Evolutionary conservation across 176 grass and related monocot species (phyloP).

Genomic region (Oryza nivara): DNA sequence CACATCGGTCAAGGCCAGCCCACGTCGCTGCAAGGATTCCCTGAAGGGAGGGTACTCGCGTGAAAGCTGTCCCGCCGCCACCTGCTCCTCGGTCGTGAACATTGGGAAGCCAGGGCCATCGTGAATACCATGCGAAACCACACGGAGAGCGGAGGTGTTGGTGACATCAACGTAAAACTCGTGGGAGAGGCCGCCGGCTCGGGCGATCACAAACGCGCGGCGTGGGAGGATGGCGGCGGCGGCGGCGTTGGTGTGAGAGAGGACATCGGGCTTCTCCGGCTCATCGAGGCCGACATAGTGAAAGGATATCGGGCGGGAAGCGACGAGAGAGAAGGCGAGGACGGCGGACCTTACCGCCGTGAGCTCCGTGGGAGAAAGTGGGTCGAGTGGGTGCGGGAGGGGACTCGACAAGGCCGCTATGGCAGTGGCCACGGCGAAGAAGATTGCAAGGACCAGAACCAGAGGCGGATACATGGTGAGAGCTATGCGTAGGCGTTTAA

Average conservation of each 20-base stretch:
- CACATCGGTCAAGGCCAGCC: slow-evolving; percentile 49
- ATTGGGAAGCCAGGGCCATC: slow-evolving; percentile 50
- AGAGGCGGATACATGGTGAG: slow-evolving; percentile 22
- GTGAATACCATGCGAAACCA: slow-evolving; percentile 51
- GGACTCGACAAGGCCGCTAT: not conserved
- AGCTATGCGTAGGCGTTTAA: too few relatives aligned
- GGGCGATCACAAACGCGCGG: slow-evolving; percentile 54
- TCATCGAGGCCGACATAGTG: slow-evolving; percentile 91
- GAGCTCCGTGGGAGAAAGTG: slow-evolving; percentile 54
- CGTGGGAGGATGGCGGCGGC: not conserved
- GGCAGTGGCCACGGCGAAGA: not conserved
- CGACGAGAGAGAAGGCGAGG: slow-evolving; percentile 34
- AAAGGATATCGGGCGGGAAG: slow-evolving; percentile 46
- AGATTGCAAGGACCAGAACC: slow-evolving; percentile 25
- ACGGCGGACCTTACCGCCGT: slow-evolving; percentile 30
- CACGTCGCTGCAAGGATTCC: slow-evolving; percentile 44
- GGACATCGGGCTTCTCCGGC: slow-evolving; percentile 59
- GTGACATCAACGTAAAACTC: slow-evolving; percentile 51
- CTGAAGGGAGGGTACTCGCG: slow-evolving; percentile 54
- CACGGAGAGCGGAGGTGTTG: not conserved
- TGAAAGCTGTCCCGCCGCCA: slow-evolving; percentile 38
- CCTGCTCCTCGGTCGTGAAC: slow-evolving; percentile 56
- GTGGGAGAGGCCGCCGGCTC: slow-evolving; percentile 47
- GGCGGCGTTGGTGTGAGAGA: slow-evolving; percentile 44
- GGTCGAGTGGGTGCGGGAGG: slow-evolving; percentile 59